phyloP scores from a whole-genome alignment of 768 basidiomycete species.

The Pleurotus platypus region DNA sequence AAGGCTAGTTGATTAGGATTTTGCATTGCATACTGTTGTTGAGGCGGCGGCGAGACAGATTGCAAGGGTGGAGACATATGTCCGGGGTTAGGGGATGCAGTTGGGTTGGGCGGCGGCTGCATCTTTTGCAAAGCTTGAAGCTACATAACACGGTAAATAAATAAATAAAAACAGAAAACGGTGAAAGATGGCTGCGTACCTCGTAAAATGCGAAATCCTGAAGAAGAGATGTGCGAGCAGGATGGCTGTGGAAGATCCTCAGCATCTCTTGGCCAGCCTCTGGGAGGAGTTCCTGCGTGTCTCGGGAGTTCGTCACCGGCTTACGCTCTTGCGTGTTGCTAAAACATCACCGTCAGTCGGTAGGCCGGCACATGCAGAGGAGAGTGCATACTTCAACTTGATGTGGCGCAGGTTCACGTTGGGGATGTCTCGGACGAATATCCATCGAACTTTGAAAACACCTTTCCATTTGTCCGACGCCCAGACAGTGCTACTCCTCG shows the following conservation, averaged over 20 bases:
- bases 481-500: constrained; percentile 94
- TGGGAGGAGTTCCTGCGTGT: constrained; percentile 94
- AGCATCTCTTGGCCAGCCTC: constrained; percentile 98
- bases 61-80: constrained; percentile 37
- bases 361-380: background rate
- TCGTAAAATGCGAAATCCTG: constrained; percentile 95
- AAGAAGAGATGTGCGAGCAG: constrained; percentile 86
- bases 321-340: constrained; percentile 98
- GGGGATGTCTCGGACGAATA: constrained; percentile 94
- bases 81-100: constrained; percentile 27
- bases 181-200: constrained; percentile 35
- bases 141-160: constrained; percentile 28
- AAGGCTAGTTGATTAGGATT: constrained; percentile 56
- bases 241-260: constrained; percentile 91
- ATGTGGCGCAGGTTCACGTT: constrained; percentile 89
- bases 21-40: constrained; percentile 38
- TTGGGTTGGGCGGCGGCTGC: constrained; percentile 30
- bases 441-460: constrained; percentile 97
- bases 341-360: constrained; percentile 14
- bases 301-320: constrained; percentile 96
- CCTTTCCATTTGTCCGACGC: constrained; percentile 99
- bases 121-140: constrained; percentile 85
- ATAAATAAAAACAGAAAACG: background rate
- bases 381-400: constrained; percentile 63
- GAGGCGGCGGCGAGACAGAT: constrained; percentile 32